Percentiles rank a stretch among this genome's conserved stretches.
These are phyloP conservation scores for Phytophthora syringae DNA, from an alignment of 352 stramenopile species.

Conservation along the genomic window DNA sequence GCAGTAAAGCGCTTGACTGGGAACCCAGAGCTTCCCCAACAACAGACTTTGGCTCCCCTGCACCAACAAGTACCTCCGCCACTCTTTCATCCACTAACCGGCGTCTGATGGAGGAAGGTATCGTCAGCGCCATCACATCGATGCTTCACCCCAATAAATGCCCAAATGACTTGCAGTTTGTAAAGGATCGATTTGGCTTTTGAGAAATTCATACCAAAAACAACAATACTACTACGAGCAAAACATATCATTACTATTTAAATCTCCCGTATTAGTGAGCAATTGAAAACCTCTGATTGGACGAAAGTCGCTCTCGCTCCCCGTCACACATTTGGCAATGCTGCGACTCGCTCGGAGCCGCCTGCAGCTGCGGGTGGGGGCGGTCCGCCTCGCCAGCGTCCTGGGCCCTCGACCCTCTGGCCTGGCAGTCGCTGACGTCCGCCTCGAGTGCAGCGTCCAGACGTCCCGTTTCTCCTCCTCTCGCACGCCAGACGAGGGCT, in stretches of 20 bases:
- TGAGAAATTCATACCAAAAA: no score
- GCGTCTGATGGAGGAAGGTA: no score
- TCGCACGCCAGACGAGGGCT: not conserved
- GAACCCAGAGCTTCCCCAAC: slow-evolving; percentile 8
- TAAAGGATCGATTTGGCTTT: no score
- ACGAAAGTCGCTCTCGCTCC: not conserved
- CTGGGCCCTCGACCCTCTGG: not conserved
- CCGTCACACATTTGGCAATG: not conserved
- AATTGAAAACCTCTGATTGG: no score
- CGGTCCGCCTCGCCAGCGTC: not conserved
- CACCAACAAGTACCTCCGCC: not conserved
- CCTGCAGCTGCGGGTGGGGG: not conserved
- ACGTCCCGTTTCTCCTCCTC: not conserved
- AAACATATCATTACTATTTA: no score
- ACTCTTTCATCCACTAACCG: slow-evolving; percentile 1
- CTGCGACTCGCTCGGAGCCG: not conserved
- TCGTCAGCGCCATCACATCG: no score
- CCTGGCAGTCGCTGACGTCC: not conserved
- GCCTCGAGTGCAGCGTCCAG: not conserved
- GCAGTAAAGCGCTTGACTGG: slow-evolving; percentile 26
- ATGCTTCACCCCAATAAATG: no score
- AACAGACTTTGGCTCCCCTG: slow-evolving; percentile 2
- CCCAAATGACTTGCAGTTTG: no score
- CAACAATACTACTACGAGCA: no score
- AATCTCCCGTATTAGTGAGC: no score